Conservation (phyloP, 805 yeast genomes). For the Ogataea pilisensis region DNA sequence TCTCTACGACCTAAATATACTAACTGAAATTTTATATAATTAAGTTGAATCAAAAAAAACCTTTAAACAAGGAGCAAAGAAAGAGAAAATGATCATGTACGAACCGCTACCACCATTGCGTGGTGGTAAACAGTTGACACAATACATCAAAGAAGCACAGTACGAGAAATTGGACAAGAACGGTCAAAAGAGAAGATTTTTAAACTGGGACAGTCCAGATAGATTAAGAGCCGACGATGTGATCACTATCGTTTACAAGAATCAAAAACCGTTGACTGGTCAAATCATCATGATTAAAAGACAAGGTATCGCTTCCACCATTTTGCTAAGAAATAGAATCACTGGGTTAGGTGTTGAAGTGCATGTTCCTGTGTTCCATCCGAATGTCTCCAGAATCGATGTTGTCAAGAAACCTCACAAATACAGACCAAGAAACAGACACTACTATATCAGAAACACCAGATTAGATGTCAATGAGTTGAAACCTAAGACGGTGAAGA, state of each 20-base stretch:
- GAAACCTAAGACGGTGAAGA: conserved; percentile 31
- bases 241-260: conserved; percentile 65
- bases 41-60: neutral
- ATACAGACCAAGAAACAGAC: conserved; percentile 78
- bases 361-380: conserved; percentile 76
- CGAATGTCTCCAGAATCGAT: conserved; percentile 73
- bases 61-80: conserved; percentile 2
- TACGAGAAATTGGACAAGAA: conserved; percentile 62
- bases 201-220: conserved; percentile 43
- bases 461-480: conserved; percentile 73
- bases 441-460: conserved; percentile 81
- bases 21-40: neutral
- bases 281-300: conserved; percentile 74
- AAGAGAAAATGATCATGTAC: conserved; percentile 34
- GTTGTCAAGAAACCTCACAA: conserved; percentile 67
- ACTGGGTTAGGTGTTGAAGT: conserved; percentile 82
- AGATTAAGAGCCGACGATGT: conserved; percentile 77
- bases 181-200: conserved; percentile 58
- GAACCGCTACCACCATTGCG: conserved; percentile 49
- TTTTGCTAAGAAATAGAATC: conserved; percentile 79
- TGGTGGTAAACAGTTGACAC: conserved; percentile 41
- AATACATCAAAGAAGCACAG: conserved; percentile 47
- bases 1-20: neutral
- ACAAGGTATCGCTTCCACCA: conserved; percentile 64
- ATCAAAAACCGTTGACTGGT: conserved; percentile 69